phyloP scores from a whole-genome alignment of 192 early-diverging fungal genomes.

The Coemansia sp. region DNA sequence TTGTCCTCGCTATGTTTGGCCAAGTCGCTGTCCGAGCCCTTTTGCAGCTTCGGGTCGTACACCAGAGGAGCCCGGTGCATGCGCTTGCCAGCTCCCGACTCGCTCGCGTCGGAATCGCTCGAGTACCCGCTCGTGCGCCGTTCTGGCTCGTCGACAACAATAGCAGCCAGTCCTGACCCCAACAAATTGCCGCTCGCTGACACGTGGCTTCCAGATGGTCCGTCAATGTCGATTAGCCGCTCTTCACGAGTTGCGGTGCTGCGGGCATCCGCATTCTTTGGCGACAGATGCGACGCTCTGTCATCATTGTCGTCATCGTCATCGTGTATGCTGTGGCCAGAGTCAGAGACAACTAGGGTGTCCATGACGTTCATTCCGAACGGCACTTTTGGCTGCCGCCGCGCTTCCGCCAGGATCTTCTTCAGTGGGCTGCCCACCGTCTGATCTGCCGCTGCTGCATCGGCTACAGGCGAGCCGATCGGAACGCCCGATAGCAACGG shows the following conservation, averaged over 20 bases:
- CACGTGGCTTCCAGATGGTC: not conserved
- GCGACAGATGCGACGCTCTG: not conserved
- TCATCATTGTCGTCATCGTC: conserved; percentile 6
- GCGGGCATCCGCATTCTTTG: not conserved
- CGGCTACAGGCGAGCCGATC: not conserved
- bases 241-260: not conserved
- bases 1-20: not conserved
- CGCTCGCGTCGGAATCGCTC: conserved; percentile 9
- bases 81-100: conserved; percentile 6
- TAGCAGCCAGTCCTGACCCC: conserved; percentile 40
- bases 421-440: conserved; percentile 36
- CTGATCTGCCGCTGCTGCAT: not conserved
- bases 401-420: conserved; percentile 26
- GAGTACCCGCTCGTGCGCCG: conserved; percentile 6
- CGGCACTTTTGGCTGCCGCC: conserved; percentile 31
- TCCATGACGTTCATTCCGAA: conserved; percentile 53
- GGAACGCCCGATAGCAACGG: conserved; percentile 26
- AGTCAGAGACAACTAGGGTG: conserved; percentile 36
- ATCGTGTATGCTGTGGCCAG: conserved; percentile 16
- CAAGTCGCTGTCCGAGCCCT: conserved; percentile 18
- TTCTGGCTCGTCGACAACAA: conserved; percentile 19
- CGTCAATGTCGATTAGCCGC: conserved; percentile 26
- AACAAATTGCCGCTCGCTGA: conserved; percentile 10
- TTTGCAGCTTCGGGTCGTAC: conserved; percentile 38
- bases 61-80: conserved; percentile 43